These are phyloP conservation scores for Pichia ethanolica DNA, from an alignment of 805 yeast genomes.

Conservation along the genomic window DNA sequence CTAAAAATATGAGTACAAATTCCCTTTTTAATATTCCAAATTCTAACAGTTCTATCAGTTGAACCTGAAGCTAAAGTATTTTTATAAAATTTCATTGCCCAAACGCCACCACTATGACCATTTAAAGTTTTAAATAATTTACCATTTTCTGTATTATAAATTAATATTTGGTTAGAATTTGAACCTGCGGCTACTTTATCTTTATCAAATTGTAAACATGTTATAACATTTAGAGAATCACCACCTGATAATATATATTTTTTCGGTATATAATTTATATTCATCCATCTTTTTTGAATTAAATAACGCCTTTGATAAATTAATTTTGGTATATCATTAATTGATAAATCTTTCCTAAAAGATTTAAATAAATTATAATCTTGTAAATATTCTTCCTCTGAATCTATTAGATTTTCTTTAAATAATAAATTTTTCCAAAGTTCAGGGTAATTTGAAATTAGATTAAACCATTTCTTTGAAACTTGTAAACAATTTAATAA, in stretches of 20 bases:
- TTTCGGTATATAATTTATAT: constrained; percentile 60
- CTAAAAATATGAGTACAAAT: constrained; percentile 84
- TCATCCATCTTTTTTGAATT: constrained; percentile 72
- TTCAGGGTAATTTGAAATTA: constrained; percentile 51
- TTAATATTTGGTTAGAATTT: constrained; percentile 75
- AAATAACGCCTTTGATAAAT: constrained; percentile 53
- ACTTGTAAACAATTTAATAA: constrained; percentile 36
- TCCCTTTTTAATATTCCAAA: constrained; percentile 85
- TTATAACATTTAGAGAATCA: constrained; percentile 68
- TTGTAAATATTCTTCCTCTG: constrained; percentile 34
- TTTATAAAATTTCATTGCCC: constrained; percentile 90
- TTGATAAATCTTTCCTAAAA: constrained; percentile 7
- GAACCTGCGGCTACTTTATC: constrained; percentile 89
- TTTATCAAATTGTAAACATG: constrained; percentile 89
- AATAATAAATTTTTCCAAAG: constrained; percentile 67
- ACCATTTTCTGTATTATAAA: constrained; percentile 75
- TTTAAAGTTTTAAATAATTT: constrained; percentile 49
- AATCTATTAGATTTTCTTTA: constrained; percentile 51
- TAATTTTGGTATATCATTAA: constrained; percentile 18
- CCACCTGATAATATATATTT: constrained; percentile 61
- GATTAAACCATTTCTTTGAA: constrained; percentile 58
- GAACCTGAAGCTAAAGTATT: constrained; percentile 87
- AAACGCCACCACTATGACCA: constrained; percentile 97
- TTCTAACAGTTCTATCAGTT: constrained; percentile 87
- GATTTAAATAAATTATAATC: constrained; percentile 17